Evolutionary conservation across 1,284 basidiomycete genomes (phyloP).

Genomic region (Ceratobasidium theobromae): DNA sequence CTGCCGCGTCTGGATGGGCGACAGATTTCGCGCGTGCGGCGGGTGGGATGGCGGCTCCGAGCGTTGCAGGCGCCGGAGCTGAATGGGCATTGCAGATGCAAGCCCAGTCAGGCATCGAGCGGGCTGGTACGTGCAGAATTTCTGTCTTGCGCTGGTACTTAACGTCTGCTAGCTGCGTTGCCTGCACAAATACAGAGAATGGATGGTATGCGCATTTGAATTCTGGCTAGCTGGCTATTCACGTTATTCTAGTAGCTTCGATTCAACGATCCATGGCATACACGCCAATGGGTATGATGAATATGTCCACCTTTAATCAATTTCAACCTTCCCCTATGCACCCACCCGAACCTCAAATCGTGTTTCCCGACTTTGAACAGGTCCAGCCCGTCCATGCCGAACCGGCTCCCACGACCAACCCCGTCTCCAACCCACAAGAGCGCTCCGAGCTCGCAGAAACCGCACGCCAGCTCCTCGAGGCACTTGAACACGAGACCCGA

Average conservation of each 20-base stretch:
- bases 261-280: constrained; percentile 3
- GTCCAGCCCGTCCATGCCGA: not conserved
- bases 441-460: constrained; percentile 27
- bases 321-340: not conserved
- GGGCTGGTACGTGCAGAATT: constrained; percentile 20
- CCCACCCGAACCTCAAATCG: not conserved
- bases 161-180: not conserved
- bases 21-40: constrained; percentile 33
- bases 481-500: constrained; percentile 17
- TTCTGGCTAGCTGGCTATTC: not conserved
- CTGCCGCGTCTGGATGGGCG: constrained; percentile 31
- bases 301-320: not conserved
- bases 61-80: not conserved
- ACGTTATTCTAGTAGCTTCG: not conserved
- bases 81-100: constrained; percentile 15
- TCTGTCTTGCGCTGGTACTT: not conserved
- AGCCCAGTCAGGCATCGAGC: not conserved
- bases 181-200: not conserved
- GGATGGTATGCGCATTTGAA: not conserved
- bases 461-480: constrained; percentile 13
- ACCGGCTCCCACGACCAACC: not conserved
- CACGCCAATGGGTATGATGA: constrained; percentile 15
- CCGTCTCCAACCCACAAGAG: not conserved
- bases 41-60: not conserved
- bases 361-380: constrained; percentile 20